Evolutionary conservation across 192 early-diverging fungal genomes (phyloP).

Genomic region (Umbelopsis vinacea): DNA sequence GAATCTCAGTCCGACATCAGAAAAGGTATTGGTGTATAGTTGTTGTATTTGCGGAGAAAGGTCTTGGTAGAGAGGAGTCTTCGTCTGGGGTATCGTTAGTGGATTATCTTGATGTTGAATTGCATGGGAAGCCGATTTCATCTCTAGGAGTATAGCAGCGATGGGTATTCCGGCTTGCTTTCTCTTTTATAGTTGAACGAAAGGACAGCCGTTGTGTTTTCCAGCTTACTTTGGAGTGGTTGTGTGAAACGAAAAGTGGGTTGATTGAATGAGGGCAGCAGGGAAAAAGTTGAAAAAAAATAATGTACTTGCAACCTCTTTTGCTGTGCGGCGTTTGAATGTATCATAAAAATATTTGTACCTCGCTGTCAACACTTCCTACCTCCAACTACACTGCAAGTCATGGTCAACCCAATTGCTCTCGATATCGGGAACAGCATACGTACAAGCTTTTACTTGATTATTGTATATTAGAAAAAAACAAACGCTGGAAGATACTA

Average conservation of each 20-base stretch:
- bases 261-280: background rate
- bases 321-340: too few relatives aligned
- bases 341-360: too few relatives aligned
- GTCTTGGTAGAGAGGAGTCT: conserved; percentile 1
- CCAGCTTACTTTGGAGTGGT: background rate
- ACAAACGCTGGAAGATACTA: too few relatives aligned
- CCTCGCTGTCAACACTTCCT: too few relatives aligned
- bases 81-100: conserved; percentile 11
- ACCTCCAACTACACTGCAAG: too few relatives aligned
- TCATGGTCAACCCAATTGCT: too few relatives aligned
- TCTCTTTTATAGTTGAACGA: conserved; percentile 1
- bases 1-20: conserved; percentile 26
- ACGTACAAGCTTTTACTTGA: too few relatives aligned
- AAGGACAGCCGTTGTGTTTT: background rate
- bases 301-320: too few relatives aligned
- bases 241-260: background rate
- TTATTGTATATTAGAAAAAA: too few relatives aligned
- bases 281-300: background rate
- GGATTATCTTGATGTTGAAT: conserved; percentile 13
- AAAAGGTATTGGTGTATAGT: conserved; percentile 29
- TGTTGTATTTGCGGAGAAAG: conserved; percentile 15
- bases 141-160: conserved; percentile 18
- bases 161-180: conserved; percentile 13
- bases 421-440: too few relatives aligned
- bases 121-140: conserved; percentile 1